Percentiles rank a stretch among this genome's conserved stretches.
These are phyloP conservation scores for Ogataea zsoltii DNA, from an alignment of 805 yeast genomes.

Conservation along the genomic window DNA sequence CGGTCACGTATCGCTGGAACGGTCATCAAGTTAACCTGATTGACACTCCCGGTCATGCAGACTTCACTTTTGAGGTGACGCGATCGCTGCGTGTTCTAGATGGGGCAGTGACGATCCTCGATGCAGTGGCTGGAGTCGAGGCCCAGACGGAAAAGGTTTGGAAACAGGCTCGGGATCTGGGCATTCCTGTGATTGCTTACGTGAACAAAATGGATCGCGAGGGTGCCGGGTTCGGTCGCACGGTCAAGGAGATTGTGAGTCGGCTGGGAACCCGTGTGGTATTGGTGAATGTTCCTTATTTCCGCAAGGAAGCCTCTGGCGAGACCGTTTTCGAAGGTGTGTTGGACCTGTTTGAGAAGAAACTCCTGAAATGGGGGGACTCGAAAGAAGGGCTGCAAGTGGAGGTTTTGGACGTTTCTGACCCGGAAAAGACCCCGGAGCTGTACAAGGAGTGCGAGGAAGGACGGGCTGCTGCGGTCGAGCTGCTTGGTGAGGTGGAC, in stretches of 20 bases:
- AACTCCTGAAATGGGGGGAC: slow-evolving; percentile 52
- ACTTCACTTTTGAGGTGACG: slow-evolving; percentile 92
- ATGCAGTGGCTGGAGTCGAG: slow-evolving; percentile 97
- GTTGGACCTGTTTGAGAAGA: slow-evolving; percentile 69
- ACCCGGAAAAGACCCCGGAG: slow-evolving; percentile 31
- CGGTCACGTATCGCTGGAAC: slow-evolving; percentile 86
- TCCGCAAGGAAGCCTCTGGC: slow-evolving; percentile 41
- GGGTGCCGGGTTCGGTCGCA: slow-evolving; percentile 92
- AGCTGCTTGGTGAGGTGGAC: slow-evolving; percentile 80
- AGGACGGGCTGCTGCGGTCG: slow-evolving; percentile 76
- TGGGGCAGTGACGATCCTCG: slow-evolving; percentile 90
- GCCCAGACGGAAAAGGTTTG: slow-evolving; percentile 98
- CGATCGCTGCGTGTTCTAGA: slow-evolving; percentile 88
- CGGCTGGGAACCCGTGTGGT: slow-evolving; percentile 75
- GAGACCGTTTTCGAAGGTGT: slow-evolving; percentile 61
- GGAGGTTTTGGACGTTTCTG: slow-evolving; percentile 44
- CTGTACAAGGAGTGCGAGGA: slow-evolving; percentile 49
- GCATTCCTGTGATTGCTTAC: slow-evolving; percentile 75
- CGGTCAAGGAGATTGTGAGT: slow-evolving; percentile 79
- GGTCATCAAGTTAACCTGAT: slow-evolving; percentile 74
- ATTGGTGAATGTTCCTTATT: slow-evolving; percentile 76
- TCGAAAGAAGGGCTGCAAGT: slow-evolving; percentile 52
- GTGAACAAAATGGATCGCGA: slow-evolving; percentile 95
- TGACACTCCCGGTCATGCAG: slow-evolving; percentile 99
- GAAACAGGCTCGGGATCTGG: slow-evolving; percentile 72